Conservation (phyloP, 176 grass and related monocot species). For the Oryza glumipatula region DNA sequence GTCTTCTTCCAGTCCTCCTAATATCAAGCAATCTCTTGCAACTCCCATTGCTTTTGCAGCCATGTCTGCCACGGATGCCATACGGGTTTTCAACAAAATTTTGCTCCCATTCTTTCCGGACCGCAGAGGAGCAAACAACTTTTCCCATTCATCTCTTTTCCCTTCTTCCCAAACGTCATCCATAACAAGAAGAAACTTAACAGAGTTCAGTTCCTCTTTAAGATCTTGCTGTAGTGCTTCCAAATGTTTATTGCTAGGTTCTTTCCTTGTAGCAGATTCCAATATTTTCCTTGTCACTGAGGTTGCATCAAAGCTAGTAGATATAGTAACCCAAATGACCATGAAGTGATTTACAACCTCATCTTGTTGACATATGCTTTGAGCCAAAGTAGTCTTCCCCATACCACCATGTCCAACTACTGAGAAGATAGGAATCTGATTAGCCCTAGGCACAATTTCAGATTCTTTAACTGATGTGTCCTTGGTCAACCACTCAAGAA, state of each 20-base stretch:
- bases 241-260: background rate
- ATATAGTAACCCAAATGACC: conserved; percentile 35
- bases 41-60: conserved; percentile 2
- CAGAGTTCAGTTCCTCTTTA: background rate
- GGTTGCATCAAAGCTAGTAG: conserved; percentile 30
- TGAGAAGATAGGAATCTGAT: conserved; percentile 2
- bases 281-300: background rate
- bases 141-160: conserved; percentile 34
- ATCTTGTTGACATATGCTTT: background rate
- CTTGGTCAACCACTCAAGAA: too few species aligned
- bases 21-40: conserved; percentile 12
- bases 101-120: conserved; percentile 31
- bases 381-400: conserved; percentile 63
- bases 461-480: background rate
- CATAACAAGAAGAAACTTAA: conserved; percentile 43
- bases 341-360: background rate
- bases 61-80: conserved; percentile 31
- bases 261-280: background rate
- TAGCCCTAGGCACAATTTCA: background rate
- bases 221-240: conserved; percentile 34
- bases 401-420: conserved; percentile 48
- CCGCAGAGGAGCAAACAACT: conserved; percentile 49
- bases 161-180: conserved; percentile 61
- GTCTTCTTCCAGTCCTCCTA: conserved; percentile 36
- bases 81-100: conserved; percentile 55